Conservation (phyloP, 108 stramenopile genomes). For the Stephanodiscus minutulus region DNA sequence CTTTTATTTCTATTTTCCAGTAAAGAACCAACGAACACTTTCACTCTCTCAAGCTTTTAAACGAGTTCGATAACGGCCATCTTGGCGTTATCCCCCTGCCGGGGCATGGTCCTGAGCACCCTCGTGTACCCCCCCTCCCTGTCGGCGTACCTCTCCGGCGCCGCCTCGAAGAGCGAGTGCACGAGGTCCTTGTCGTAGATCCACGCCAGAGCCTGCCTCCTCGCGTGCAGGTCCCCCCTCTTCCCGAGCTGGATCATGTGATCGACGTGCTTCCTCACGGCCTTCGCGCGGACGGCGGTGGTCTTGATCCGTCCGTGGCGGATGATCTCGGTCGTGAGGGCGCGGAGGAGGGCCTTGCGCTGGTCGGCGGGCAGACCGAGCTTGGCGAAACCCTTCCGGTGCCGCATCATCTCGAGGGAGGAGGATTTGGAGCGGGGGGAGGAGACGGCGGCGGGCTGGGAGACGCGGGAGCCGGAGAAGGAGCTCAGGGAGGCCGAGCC, state of each 20-base stretch:
- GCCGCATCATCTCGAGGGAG: conserved; percentile 71
- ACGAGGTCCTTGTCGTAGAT: conserved; percentile 97
- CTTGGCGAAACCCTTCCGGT: conserved; percentile 80
- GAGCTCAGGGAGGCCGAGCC: conserved; percentile 39
- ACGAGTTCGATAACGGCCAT: conserved; percentile 98
- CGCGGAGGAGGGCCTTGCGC: conserved; percentile 95
- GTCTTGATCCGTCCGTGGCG: conserved; percentile 98
- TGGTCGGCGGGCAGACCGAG: conserved; percentile 95
- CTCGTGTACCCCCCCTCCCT: conserved; percentile 92
- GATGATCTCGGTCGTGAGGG: conserved; percentile 95
- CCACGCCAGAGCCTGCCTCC: conserved; percentile 93
- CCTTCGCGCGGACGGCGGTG: conserved; percentile 90
- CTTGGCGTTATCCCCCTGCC: conserved; percentile 96
- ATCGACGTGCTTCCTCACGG: conserved; percentile 94
- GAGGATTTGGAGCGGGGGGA: conserved; percentile 24
- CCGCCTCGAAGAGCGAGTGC: conserved; percentile 94
- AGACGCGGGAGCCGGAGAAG: conserved; percentile 37
- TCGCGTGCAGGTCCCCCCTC: conserved; percentile 91
- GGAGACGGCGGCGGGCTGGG: conserved; percentile 26
- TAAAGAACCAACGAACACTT: not conserved
- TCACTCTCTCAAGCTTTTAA: conserved; percentile 47
- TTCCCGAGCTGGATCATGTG: conserved; percentile 96
- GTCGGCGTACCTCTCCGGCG: conserved; percentile 90
- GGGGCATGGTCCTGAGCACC: conserved; percentile 90
- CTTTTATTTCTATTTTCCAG: no score